A percentile compares a stretch with the other conserved stretches of the same genome.
Conservation (phyloP, 352 stramenopile genomes). For the Phytophthora palmivora region DNA sequence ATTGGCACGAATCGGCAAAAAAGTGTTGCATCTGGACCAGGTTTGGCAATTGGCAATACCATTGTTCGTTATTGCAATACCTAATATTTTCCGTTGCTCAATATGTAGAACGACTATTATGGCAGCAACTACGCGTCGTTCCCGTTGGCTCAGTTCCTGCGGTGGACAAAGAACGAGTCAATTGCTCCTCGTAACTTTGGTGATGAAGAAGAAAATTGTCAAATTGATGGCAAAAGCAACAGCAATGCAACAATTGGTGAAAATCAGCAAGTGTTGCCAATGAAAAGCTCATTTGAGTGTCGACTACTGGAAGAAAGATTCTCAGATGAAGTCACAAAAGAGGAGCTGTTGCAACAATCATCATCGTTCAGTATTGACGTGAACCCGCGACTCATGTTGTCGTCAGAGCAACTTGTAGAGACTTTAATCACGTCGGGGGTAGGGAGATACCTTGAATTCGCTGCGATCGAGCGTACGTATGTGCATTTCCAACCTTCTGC, state of each 20-base stretch:
- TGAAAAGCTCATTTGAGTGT: slow-evolving; percentile 60
- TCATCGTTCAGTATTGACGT: slow-evolving; percentile 78
- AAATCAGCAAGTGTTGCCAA: slow-evolving; percentile 37
- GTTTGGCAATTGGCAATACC: slow-evolving; percentile 31
- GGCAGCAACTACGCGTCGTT: slow-evolving; percentile 84
- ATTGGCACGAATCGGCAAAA: slow-evolving; percentile 71
- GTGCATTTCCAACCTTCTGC: slow-evolving; percentile 54
- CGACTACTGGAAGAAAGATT: slow-evolving; percentile 52
- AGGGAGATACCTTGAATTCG: slow-evolving; percentile 90
- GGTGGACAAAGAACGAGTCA: slow-evolving; percentile 63
- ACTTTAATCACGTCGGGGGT: slow-evolving; percentile 87
- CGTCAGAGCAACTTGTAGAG: slow-evolving; percentile 81
- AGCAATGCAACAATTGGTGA: slow-evolving; percentile 6
- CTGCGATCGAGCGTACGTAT: slow-evolving; percentile 84
- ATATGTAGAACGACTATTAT: slow-evolving; percentile 80
- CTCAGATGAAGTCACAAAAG: slow-evolving; percentile 40
- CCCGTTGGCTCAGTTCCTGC: slow-evolving; percentile 59
- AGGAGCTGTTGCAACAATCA: slow-evolving; percentile 54
- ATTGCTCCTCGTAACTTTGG: slow-evolving; percentile 42
- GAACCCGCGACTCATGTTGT: slow-evolving; percentile 84
- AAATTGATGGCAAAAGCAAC: slow-evolving; percentile 1
- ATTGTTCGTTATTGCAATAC: background rate
- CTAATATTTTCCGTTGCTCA: slow-evolving; percentile 5
- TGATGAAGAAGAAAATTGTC: slow-evolving; percentile 36
- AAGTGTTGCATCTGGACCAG: slow-evolving; percentile 82